Evolutionary conservation across 345 rosid genomes (phyloP).

Genomic region (Ceriops zippeliana): DNA sequence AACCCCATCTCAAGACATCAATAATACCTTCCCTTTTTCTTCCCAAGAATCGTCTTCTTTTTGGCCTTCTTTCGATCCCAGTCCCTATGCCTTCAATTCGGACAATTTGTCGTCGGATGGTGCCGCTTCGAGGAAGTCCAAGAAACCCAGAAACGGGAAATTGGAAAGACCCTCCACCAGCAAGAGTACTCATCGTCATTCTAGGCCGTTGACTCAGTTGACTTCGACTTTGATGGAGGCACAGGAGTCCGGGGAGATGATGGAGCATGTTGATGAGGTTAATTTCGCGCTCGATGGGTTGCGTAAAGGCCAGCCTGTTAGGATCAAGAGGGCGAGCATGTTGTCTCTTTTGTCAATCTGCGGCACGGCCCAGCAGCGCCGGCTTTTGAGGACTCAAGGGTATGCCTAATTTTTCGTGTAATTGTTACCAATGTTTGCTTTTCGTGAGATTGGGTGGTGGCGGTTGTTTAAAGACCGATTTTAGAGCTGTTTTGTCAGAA

Average conservation of each 20-base stretch:
- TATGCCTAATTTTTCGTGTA: slow-evolving; percentile 19
- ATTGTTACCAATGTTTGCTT: not conserved
- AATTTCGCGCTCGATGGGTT: slow-evolving; percentile 94
- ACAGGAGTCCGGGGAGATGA: slow-evolving; percentile 97
- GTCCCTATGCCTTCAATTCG: slow-evolving; percentile 21
- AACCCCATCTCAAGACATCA: slow-evolving; percentile 46
- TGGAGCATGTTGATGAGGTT: slow-evolving; percentile 98
- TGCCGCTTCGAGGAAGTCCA: slow-evolving; percentile 38
- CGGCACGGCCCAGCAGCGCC: slow-evolving; percentile 62
- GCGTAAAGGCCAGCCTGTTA: slow-evolving; percentile 65
- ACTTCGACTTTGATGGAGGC: slow-evolving; percentile 90
- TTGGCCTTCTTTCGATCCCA: slow-evolving; percentile 43
- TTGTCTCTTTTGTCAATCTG: slow-evolving; percentile 75
- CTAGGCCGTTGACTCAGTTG: slow-evolving; percentile 32
- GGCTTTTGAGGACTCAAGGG: slow-evolving; percentile 82
- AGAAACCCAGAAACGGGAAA: slow-evolving; percentile 50
- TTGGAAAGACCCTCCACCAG: slow-evolving; percentile 2
- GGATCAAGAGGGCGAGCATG: slow-evolving; percentile 83
- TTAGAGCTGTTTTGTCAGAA: not conserved
- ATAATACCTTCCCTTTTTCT: slow-evolving; percentile 44
- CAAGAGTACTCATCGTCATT: not conserved
- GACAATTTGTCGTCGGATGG: slow-evolving; percentile 27
- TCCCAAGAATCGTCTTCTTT: slow-evolving; percentile 74
- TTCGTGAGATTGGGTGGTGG: not conserved
- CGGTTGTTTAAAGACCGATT: not conserved